Conservation (phyloP, 2,329 filamentous ascomycete genomes). For the Massarina eburnea region DNA sequence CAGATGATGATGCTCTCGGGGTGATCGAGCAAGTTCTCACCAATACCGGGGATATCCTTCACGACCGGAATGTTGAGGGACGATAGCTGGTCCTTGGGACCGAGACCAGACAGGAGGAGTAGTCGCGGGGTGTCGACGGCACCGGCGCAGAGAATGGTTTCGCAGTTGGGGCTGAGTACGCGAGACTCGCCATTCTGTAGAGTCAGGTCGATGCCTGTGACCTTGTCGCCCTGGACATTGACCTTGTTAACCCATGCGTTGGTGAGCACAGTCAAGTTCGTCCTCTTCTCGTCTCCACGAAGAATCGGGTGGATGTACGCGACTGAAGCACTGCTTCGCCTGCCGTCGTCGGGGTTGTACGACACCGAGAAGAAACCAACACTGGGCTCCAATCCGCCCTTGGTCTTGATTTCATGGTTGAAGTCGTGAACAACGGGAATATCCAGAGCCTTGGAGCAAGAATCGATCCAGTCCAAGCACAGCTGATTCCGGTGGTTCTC, state of each 20-base stretch:
- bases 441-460: constrained; percentile 75
- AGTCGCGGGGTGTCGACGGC: constrained; percentile 78
- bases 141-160: constrained; percentile 79
- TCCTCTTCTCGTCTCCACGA: constrained; percentile 75
- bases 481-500: constrained; percentile 84
- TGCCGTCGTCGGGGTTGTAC: constrained; percentile 87
- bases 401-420: constrained; percentile 77
- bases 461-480: constrained; percentile 84
- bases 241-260: constrained; percentile 85
- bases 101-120: constrained; percentile 56
- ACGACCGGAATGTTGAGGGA: constrained; percentile 56
- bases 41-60: constrained; percentile 62
- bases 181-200: constrained; percentile 61
- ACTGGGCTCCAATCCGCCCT: constrained; percentile 70
- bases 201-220: constrained; percentile 72
- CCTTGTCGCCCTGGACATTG: constrained; percentile 69
- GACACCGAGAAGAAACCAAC: constrained; percentile 90
- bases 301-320: constrained; percentile 93
- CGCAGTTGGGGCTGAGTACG: constrained; percentile 63
- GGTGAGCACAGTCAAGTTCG: constrained; percentile 83
- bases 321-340: constrained; percentile 81
- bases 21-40: constrained; percentile 66
- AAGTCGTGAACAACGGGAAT: constrained; percentile 85
- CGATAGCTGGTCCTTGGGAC: constrained; percentile 51
- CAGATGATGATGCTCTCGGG: constrained; percentile 69